These are phyloP conservation scores for Apiotrichum akiyoshidainum DNA, from an alignment of 1,284 basidiomycete genomes.

Conservation along the genomic window DNA sequence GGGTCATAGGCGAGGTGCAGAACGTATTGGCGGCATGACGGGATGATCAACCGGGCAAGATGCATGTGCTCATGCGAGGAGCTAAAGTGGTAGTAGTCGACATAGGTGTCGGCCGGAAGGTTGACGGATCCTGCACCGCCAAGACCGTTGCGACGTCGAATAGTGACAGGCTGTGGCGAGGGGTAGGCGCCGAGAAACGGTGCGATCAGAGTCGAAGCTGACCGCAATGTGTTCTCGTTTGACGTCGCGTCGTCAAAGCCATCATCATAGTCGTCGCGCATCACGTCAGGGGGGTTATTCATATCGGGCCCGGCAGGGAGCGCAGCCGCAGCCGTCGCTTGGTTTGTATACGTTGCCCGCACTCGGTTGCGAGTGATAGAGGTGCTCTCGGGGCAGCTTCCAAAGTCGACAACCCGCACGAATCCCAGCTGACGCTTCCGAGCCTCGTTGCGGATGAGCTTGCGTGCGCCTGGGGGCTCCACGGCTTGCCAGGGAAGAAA, in stretches of 20 bases:
- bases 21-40: background rate
- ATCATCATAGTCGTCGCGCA: background rate
- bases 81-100: slow-evolving; percentile 1
- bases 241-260: slow-evolving; percentile 4
- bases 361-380: background rate
- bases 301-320: background rate
- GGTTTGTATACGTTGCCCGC: too few relatives aligned
- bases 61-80: background rate
- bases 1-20: slow-evolving; percentile 2
- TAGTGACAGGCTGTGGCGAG: background rate
- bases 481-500: slow-evolving; percentile 1
- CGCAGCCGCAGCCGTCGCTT: too few relatives aligned
- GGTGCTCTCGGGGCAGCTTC: background rate
- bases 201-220: background rate
- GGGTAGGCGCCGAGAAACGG: background rate
- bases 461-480: background rate
- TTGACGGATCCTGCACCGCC: background rate
- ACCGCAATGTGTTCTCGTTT: background rate
- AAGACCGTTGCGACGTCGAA: background rate
- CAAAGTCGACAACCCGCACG: background rate
- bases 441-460: background rate
- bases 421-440: background rate
- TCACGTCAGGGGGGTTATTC: background rate
- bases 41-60: background rate
- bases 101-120: background rate